Percentiles rank a stretch among this genome's conserved stretches.
These are phyloP conservation scores for Fraxinus dipetala DNA, from an alignment of 305 asterid species.

Conservation along the genomic window DNA sequence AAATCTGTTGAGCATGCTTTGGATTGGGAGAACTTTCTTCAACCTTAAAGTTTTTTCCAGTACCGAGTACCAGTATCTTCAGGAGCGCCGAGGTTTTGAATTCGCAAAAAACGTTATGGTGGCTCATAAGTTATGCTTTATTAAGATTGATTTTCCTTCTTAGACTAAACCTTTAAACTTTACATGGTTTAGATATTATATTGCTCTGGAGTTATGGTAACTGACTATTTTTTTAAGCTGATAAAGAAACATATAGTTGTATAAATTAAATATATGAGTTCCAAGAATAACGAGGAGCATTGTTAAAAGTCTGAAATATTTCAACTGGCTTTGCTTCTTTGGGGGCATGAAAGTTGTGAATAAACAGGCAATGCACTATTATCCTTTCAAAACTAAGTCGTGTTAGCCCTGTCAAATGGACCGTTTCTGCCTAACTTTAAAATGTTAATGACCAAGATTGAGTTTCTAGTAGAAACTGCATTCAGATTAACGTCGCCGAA, in stretches of 20 bases:
- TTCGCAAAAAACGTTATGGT: slow-evolving; percentile 7
- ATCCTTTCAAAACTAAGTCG: neutral
- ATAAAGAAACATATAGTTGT: slow-evolving; percentile 20
- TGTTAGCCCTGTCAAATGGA: neutral
- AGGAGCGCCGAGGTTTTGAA: slow-evolving; percentile 8
- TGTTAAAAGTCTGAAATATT: neutral
- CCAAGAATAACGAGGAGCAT: neutral
- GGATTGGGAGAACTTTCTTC: slow-evolving; percentile 14
- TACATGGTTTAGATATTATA: slow-evolving; percentile 14
- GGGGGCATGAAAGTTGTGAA: neutral
- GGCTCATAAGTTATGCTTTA: slow-evolving; percentile 18
- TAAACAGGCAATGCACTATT: neutral
- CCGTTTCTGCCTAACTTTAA: neutral
- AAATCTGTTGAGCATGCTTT: slow-evolving; percentile 34
- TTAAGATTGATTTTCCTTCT: slow-evolving; percentile 20
- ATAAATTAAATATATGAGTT: slow-evolving; percentile 2
- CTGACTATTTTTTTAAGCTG: slow-evolving; percentile 17
- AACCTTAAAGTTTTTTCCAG: neutral
- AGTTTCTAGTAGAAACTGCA: neutral
- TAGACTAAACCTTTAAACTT: neutral
- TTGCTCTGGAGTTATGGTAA: slow-evolving; percentile 11
- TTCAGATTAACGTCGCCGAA: neutral
- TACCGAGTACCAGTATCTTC: slow-evolving; percentile 1
- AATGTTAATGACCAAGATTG: neutral
- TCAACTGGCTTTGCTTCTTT: neutral